Percentiles rank a stretch among this genome's conserved stretches.
Conservation (phyloP, 805 yeast species). For the Cyberlindnera euphorbiiphila region DNA sequence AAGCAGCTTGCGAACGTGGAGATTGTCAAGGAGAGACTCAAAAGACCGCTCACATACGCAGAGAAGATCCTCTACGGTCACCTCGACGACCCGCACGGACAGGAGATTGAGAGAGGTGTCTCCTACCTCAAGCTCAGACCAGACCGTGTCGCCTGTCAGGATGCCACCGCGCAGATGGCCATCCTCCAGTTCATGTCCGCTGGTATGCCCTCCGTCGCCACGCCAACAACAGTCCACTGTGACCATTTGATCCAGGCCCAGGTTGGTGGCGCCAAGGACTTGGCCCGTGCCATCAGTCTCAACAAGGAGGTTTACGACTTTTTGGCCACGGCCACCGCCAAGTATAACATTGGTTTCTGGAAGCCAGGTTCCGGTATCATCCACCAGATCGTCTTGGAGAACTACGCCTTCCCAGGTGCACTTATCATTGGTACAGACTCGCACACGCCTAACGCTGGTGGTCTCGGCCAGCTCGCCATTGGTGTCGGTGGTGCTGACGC, state of each 20-base stretch:
- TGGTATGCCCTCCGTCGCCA: slow-evolving; percentile 80
- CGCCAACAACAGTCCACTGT: slow-evolving; percentile 96
- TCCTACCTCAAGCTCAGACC: slow-evolving; percentile 91
- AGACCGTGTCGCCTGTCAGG: slow-evolving; percentile 99
- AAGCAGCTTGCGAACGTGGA: slow-evolving; percentile 83
- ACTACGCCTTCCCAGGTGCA: slow-evolving; percentile 94
- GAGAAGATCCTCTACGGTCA: slow-evolving; percentile 95
- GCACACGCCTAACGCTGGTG: slow-evolving; percentile 99
- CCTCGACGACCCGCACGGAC: slow-evolving; percentile 87
- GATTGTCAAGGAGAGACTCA: slow-evolving; percentile 75
- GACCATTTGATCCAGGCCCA: slow-evolving; percentile 98
- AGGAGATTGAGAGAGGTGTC: slow-evolving; percentile 80
- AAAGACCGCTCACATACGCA: slow-evolving; percentile 90
- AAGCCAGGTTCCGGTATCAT: slow-evolving; percentile 99
- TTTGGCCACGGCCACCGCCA: slow-evolving; percentile 86
- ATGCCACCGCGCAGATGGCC: slow-evolving; percentile 99
- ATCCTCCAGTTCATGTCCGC: slow-evolving; percentile 96
- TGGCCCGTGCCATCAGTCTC: slow-evolving; percentile 72
- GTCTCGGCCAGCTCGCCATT: slow-evolving; percentile 95
- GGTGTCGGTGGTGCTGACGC: slow-evolving; percentile 99
- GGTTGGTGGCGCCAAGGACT: slow-evolving; percentile 83
- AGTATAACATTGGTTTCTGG: slow-evolving; percentile 98
- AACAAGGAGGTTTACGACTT: slow-evolving; percentile 96
- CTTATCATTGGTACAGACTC: slow-evolving; percentile 98
- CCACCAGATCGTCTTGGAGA: slow-evolving; percentile 96